Evolutionary conservation across 805 yeast genomes (phyloP), one percentile per base, ranked within the genome.

Genomic region (Yueomyces sp.): DNA sequence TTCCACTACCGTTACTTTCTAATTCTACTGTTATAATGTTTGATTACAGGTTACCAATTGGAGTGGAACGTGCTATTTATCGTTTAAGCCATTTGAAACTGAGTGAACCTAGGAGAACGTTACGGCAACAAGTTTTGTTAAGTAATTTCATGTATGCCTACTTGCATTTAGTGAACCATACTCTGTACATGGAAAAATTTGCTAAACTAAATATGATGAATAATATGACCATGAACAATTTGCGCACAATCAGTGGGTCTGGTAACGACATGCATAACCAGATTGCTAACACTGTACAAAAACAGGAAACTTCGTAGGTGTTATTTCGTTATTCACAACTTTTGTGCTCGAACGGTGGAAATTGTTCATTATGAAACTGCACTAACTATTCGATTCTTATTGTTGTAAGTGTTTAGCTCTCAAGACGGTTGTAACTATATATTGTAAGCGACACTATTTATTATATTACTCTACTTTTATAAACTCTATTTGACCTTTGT

Each of bases 111-210:
- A 83, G 86, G 56, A 69, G 97, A 46, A 92, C 94, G 31, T 66
- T 92, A 49, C 73, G 87, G 33, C 96, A 92, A 60, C 98, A 92
- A 60, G 98, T 92, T 2, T 62, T 92, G 42, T 66, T 92, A 49
- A 86, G 96, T 47, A 92, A 92, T 60, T 92, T 92, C 74, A 92
- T 92, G 98, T 92, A 92, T 59, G 90, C 96, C 0, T 92, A 92
- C 62, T 72, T 92, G 68, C 90, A 92, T 57, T 69, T 92, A 62
- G 95, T 92, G 43, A 94, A 90, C 60, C 96, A 90, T 59, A 88
- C 90, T 12, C 68, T 83, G 51, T 85, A 81, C 60, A 63, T 84
- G 48, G 90, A 83, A 52, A 85, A 79, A 48, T 60, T 68, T 48
- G 73, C 68, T 34, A 72, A 68, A 19, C 26, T 5, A 19, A 11